Evolutionary conservation across 345 rosid genomes (phyloP).

Genomic region (Euphorbia tirucalli): DNA sequence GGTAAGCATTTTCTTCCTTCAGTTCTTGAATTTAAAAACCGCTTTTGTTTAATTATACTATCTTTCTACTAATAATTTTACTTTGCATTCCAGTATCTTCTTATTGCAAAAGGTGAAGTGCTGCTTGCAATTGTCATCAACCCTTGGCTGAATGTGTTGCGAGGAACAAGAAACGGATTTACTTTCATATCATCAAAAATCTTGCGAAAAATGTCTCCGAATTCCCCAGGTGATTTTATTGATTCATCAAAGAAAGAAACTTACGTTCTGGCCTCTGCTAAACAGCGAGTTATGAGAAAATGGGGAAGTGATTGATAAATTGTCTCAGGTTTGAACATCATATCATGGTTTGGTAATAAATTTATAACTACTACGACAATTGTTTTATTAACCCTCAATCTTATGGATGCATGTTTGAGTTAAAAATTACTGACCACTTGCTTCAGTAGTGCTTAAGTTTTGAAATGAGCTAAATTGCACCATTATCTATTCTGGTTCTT

Average conservation of each 20-base stretch:
- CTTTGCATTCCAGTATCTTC: constrained; percentile 51
- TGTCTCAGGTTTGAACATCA: constrained; percentile 19
- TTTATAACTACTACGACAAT: not conserved
- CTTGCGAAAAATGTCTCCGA: constrained; percentile 28
- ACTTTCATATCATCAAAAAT: constrained; percentile 50
- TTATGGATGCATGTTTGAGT: not conserved
- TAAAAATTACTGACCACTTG: not conserved
- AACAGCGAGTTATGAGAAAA: constrained; percentile 69
- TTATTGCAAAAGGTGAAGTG: constrained; percentile 69
- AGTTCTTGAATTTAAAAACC: not conserved
- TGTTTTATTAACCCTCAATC: constrained; percentile 6
- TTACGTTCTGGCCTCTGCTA: constrained; percentile 51
- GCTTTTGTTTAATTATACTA: not conserved
- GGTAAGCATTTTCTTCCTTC: constrained; percentile 41
- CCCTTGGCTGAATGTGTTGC: constrained; percentile 62
- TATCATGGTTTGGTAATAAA: not conserved
- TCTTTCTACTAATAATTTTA: not conserved
- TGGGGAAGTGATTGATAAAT: constrained; percentile 66
- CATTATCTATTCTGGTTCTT: not conserved
- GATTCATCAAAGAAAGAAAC: constrained; percentile 38
- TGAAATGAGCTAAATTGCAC: no score
- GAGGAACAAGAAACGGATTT: constrained; percentile 63
- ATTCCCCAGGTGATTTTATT: constrained; percentile 20
- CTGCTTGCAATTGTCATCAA: constrained; percentile 70
- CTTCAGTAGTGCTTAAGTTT: not conserved